Conservation (phyloP, 2,329 filamentous ascomycete species). For the Clarireedia sp. region DNA sequence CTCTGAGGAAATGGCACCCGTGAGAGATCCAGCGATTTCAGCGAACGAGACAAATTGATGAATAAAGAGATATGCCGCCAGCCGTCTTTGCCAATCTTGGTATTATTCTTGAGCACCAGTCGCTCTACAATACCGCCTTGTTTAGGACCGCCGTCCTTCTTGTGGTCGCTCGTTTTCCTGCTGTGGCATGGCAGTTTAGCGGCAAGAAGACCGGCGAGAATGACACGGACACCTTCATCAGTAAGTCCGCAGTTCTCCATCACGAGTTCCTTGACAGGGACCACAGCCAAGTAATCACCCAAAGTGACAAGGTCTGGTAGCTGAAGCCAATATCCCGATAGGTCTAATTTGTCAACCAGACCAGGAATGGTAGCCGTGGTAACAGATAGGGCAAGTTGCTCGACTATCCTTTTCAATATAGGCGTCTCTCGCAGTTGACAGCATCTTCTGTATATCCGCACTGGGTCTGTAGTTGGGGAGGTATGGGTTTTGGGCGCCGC, state of each 20-base stretch:
- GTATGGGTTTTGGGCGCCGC: slow-evolving; percentile 46
- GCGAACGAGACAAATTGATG: slow-evolving; percentile 77
- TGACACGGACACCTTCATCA: slow-evolving; percentile 78
- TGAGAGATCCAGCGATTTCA: slow-evolving; percentile 81
- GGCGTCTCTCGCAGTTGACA: slow-evolving; percentile 91
- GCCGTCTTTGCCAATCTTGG: slow-evolving; percentile 72
- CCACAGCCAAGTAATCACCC: slow-evolving; percentile 88
- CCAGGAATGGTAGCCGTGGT: slow-evolving; percentile 53
- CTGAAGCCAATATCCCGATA: slow-evolving; percentile 78
- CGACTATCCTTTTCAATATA: slow-evolving; percentile 83
- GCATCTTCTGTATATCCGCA: slow-evolving; percentile 87
- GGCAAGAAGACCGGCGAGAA: slow-evolving; percentile 78
- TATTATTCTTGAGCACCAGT: slow-evolving; percentile 81
- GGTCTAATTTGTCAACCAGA: slow-evolving; percentile 73
- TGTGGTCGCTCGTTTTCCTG: slow-evolving; percentile 14
- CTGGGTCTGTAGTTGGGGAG: slow-evolving; percentile 79
- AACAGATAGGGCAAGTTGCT: slow-evolving; percentile 70
- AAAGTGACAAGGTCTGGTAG: slow-evolving; percentile 78
- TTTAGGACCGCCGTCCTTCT: slow-evolving; percentile 19
- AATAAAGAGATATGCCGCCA: slow-evolving; percentile 91
- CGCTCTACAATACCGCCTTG: slow-evolving; percentile 72
- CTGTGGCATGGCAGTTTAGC: slow-evolving; percentile 57
- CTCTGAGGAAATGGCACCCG: slow-evolving; percentile 66
- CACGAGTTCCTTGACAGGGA: slow-evolving; percentile 79
- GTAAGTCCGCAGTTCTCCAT: slow-evolving; percentile 81